Evolutionary conservation across 2,329 filamentous ascomycete species (phyloP).

Genomic region (Dactylellina parvicollis): DNA sequence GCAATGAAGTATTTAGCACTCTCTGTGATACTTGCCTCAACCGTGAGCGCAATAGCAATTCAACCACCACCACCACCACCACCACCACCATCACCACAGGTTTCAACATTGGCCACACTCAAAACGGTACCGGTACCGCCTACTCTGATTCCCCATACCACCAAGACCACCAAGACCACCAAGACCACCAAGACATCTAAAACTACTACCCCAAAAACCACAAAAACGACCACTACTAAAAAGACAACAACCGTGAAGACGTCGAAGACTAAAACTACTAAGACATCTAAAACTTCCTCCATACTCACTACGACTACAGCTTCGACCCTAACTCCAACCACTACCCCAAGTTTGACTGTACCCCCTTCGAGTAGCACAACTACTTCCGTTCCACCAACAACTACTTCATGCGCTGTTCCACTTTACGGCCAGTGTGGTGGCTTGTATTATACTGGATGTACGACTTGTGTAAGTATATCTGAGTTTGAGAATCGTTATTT

Average conservation of each 20-base stretch:
- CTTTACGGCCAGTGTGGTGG: constrained; percentile 28
- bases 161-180: constrained; percentile 12
- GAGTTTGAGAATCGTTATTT: neutral
- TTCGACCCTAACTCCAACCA: neutral
- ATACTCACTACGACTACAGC: neutral
- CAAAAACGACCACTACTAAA: constrained; percentile 1
- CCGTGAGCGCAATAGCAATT: constrained; percentile 10
- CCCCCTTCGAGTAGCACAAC: constrained; percentile 3
- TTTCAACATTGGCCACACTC: constrained; percentile 14
- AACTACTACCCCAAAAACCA: neutral
- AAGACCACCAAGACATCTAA: constrained; percentile 20
- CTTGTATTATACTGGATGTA: constrained; percentile 17
- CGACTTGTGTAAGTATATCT: constrained; percentile 14
- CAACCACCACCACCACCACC: neutral
- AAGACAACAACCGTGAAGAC: constrained; percentile 14
- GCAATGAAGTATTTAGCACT: constrained; percentile 21
- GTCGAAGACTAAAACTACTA: constrained; percentile 12
- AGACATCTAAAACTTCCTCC: neutral
- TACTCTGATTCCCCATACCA: neutral
- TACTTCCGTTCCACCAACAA: neutral
- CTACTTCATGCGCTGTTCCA: neutral
- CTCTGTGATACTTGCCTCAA: constrained; percentile 5
- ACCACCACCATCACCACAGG: neutral
- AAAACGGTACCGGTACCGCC: neutral
- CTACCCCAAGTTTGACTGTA: neutral